phyloP scores from a whole-genome alignment of 2,329 filamentous ascomycete species.

The Claviceps capensis region DNA sequence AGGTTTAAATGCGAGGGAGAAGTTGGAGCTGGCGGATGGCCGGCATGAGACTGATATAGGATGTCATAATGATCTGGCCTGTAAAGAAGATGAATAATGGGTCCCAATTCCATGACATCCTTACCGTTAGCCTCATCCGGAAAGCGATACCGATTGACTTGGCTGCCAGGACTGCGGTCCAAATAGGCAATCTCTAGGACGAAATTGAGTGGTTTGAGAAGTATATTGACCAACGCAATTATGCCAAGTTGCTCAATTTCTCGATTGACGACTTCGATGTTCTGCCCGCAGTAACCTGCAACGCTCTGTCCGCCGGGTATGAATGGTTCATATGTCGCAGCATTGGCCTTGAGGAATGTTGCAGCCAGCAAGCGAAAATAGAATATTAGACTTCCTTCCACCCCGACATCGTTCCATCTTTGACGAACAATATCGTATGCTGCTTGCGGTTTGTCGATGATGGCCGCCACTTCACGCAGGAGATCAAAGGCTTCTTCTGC shows the following conservation, averaged over 20 bases:
- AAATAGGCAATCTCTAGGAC: slow-evolving; percentile 83
- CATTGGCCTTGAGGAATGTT: slow-evolving; percentile 68
- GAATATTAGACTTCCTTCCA: slow-evolving; percentile 68
- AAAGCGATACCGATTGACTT: slow-evolving; percentile 60
- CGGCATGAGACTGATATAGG: slow-evolving; percentile 50
- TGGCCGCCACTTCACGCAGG: slow-evolving; percentile 46
- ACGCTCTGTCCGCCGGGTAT: slow-evolving; percentile 46
- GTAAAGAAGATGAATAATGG: slow-evolving; percentile 46
- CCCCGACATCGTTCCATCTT: slow-evolving; percentile 59
- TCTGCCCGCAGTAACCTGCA: slow-evolving; percentile 52
- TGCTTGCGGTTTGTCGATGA: slow-evolving; percentile 45
- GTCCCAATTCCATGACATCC: slow-evolving; percentile 28
- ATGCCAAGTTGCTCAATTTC: slow-evolving; percentile 91
- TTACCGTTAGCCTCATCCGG: slow-evolving; percentile 38
- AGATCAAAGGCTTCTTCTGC: slow-evolving; percentile 60
- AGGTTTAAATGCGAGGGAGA: slow-evolving; percentile 14
- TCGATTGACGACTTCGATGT: slow-evolving; percentile 59
- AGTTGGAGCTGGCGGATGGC: slow-evolving; percentile 14
- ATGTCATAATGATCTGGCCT: slow-evolving; percentile 86
- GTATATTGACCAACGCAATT: slow-evolving; percentile 58
- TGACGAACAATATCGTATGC: slow-evolving; percentile 41
- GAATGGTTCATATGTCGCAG: slow-evolving; percentile 57
- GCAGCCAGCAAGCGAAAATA: slow-evolving; percentile 72
- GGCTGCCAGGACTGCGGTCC: slow-evolving; percentile 65
- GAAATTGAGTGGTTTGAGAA: slow-evolving; percentile 67